These are phyloP conservation scores for Cyberlindnera maritima DNA, from an alignment of 805 yeast genomes.

Conservation along the genomic window DNA sequence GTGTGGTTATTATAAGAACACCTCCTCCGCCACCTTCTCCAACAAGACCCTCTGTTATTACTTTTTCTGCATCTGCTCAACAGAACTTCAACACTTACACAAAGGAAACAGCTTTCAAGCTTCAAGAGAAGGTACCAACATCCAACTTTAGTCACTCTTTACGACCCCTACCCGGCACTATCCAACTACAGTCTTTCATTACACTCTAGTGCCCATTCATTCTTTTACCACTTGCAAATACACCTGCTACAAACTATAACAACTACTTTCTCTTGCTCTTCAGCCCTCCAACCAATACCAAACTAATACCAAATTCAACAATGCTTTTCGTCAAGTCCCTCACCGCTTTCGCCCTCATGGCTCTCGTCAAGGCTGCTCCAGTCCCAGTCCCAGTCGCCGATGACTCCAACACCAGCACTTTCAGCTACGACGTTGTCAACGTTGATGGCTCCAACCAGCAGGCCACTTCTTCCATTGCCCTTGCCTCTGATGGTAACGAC, in stretches of 20 bases:
- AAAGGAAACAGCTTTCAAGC: background rate
- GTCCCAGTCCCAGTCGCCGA: slow-evolving; percentile 20
- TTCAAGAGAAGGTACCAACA: background rate
- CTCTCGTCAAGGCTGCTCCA: slow-evolving; percentile 23
- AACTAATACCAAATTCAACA: slow-evolving; percentile 1
- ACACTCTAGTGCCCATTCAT: slow-evolving; percentile 21
- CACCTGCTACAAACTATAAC: background rate
- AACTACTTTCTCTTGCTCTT: background rate
- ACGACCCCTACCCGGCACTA: slow-evolving; percentile 10
- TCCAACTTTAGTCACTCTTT: slow-evolving; percentile 16
- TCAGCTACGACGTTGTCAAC: slow-evolving; percentile 26
- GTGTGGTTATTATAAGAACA: no score
- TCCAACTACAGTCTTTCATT: slow-evolving; percentile 30
- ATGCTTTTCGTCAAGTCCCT: slow-evolving; percentile 27
- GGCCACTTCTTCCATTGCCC: slow-evolving; percentile 21
- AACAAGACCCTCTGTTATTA: no score
- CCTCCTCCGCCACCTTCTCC: no score
- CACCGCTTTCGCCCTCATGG: slow-evolving; percentile 20
- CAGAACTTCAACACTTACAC: background rate
- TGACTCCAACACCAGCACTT: slow-evolving; percentile 19
- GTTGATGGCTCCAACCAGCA: slow-evolving; percentile 29
- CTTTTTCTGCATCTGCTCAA: no score
- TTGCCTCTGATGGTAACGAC: slow-evolving; percentile 17
- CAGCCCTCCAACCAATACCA: background rate
- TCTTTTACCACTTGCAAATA: slow-evolving; percentile 9